Percentiles rank a stretch among this genome's conserved stretches.
Evolutionary conservation across 176 grass and related monocot genomes (phyloP).

Genomic region (Aegilops bicornis): DNA sequence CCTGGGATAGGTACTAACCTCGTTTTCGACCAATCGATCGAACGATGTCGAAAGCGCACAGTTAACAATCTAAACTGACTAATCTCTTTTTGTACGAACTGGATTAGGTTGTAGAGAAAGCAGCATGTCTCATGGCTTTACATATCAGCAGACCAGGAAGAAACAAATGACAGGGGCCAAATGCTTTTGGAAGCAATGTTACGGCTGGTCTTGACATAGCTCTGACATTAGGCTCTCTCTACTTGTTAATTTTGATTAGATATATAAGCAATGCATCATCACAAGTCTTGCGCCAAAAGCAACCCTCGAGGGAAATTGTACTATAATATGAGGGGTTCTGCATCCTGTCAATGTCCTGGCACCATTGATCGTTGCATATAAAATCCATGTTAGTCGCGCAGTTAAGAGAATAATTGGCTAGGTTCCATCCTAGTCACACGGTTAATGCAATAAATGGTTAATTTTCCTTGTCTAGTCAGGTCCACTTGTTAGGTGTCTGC

Average conservation of each 20-base stretch:
- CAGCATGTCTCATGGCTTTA: constrained; percentile 39
- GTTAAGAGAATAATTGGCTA: constrained; percentile 12
- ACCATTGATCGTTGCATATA: constrained; percentile 27
- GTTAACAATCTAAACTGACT: constrained; percentile 40
- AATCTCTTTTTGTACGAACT: constrained; percentile 28
- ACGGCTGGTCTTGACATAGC: constrained; percentile 25
- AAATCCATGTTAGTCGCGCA: not conserved
- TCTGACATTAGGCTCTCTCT: constrained; percentile 16
- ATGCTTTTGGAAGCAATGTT: constrained; percentile 11
- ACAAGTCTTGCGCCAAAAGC: constrained; percentile 25
- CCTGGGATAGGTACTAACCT: not conserved
- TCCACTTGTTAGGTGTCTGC: constrained; percentile 28
- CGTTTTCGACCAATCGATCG: not conserved
- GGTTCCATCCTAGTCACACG: not conserved
- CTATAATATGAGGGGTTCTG: not conserved
- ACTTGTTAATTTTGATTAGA: constrained; percentile 41
- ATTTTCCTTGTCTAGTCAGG: constrained; percentile 16
- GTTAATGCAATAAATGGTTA: not conserved
- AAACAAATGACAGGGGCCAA: constrained; percentile 42
- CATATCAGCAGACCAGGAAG: constrained; percentile 15
- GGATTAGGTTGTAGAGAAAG: constrained; percentile 52
- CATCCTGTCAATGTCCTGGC: constrained; percentile 41
- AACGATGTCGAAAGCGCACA: constrained; percentile 33
- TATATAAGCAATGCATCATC: constrained; percentile 6
- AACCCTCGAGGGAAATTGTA: constrained; percentile 14